Evolutionary conservation across 2,329 filamentous ascomycete species (phyloP), one percentile per base, ranked within the genome.

Genomic region (Apiospora malaysiana): DNA sequence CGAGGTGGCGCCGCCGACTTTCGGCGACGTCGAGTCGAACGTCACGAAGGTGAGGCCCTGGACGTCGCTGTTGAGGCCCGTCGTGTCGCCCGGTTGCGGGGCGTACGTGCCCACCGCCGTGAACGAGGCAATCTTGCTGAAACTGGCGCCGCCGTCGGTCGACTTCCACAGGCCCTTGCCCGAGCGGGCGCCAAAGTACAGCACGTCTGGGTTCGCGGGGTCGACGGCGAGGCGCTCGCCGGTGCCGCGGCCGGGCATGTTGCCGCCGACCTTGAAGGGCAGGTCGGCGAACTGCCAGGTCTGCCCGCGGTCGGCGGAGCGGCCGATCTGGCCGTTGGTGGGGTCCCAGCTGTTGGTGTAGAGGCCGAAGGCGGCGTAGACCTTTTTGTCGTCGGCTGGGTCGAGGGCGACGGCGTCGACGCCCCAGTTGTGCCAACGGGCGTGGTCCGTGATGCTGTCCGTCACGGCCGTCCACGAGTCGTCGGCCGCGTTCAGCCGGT

Each of bases 291-390:
- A 80, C 1, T 80, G 75, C 85, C 87, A 90, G 0, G 87, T 89
- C 3, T 78, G 79, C 1, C 88, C 88, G 74, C 84, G 81, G 73
- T 90, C 87, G 10, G 82, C 85, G 10, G 86, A 89, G 40, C 85
- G 83, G 43, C 88, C 83, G 47, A 90, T 88, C 9, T 85, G 81
- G 9, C 87, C 88, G 5, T 84, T 82, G 70, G 85, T 87, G 0
- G 88, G 87, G 70, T 90, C 88, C 82, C 87, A 90, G 72, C 80
- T 80, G 76, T 86, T 90, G n/a, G 87, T 90, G 76, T 90, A 90
- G 81, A 87, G 83, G 70, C 88, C 87, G 0, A 86, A 83, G 0
- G 87, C 87, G 1, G 87, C 82, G 73, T 87, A 89, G 0, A 90
- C 81, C 68, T 85, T 84, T 70, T 84, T 80, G 3, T 85, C 78